These are phyloP conservation scores for Magnaporthiopsis poae DNA, from an alignment of 2,329 filamentous ascomycete species.

Conservation along the genomic window DNA sequence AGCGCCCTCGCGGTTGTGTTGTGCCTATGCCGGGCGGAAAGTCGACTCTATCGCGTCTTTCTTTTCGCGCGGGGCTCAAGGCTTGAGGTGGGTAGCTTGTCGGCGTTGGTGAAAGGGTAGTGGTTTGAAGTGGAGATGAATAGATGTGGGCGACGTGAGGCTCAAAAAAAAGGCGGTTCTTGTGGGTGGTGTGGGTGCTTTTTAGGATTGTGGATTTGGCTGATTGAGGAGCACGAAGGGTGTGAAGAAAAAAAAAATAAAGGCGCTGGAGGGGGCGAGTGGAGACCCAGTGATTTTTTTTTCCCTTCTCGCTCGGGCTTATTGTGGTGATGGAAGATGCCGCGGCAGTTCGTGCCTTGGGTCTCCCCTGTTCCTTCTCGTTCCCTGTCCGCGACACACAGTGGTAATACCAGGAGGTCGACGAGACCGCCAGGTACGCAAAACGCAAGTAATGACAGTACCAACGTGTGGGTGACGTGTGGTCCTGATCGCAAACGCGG, in stretches of 20 bases:
- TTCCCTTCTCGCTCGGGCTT: background rate
- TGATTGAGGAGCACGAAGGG: slow-evolving; percentile 1
- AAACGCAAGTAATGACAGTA: background rate
- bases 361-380: background rate
- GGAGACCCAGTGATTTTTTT: slow-evolving; percentile 8
- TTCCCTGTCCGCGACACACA: background rate
- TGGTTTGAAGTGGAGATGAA: slow-evolving; percentile 10
- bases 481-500: background rate
- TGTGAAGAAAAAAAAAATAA: slow-evolving; percentile 7
- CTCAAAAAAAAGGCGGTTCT: slow-evolving; percentile 10
- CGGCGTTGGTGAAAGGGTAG: slow-evolving; percentile 5
- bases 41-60: background rate
- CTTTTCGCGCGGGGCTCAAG: slow-evolving; percentile 2
- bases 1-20: background rate
- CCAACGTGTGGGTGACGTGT: slow-evolving; percentile 2
- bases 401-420: background rate
- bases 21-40: background rate
- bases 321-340: slow-evolving; percentile 1
- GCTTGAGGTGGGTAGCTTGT: slow-evolving; percentile 6
- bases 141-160: slow-evolving; percentile 12
- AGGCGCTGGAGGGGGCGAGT: slow-evolving; percentile 3
- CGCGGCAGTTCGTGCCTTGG: background rate
- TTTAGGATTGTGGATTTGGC: slow-evolving; percentile 8
- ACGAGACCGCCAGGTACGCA: slow-evolving; percentile 1
- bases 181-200: slow-evolving; percentile 8